Evolutionary conservation across 768 basidiomycete species (phyloP), one percentile per base, ranked within the genome.

Genomic region (Termitomyces sp.): DNA sequence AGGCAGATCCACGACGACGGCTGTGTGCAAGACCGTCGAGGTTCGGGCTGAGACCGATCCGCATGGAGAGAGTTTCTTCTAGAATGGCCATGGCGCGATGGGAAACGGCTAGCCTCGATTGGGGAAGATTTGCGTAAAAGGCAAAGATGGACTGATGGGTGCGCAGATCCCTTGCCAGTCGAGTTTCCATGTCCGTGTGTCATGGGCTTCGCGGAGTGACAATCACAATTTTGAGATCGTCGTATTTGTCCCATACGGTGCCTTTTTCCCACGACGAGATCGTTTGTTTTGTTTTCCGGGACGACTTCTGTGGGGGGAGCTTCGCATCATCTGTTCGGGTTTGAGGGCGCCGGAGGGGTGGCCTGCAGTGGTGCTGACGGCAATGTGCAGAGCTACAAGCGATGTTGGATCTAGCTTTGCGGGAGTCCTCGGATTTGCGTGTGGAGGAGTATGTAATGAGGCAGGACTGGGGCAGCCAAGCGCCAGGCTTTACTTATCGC

Each of bases 381-480:
- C 50, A 6, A 31, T 31, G 8, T 31, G 30, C 30, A 31, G 30
- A 55, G 30, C 59, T 55, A 40, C 44, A 35, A 41, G 26, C 33
- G 41, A 54, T 50, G 41, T n/a, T 30, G 30, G 21, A 40, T 56
- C 53, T 44, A 45, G 41, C 23, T 23, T 44, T 15, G 51, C 56
- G 60, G 60, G 59, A 53, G 59, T 64, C 65, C 65, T 66, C 65
- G 64, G 65, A 62, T 61, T 62, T 64, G 58, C 54, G 52, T 35
- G 26, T 55, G 4, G 5, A 6, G 8, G 30, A 26, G 51, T 41
- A 50, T 41, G 38, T 51, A 51, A 40, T 44, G 21, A 14, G 49
- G 15, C 15, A 41, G 53, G 9, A 53, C 47, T 55, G 61, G 56
- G 62, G 35, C 43, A 45, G 38, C 33, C 45, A 59, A n/a, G 42